Percentiles rank a stretch among this genome's conserved stretches.
Conservation (phyloP, 371 early-diverging fungal genomes). For the Zychaea mexicana region DNA sequence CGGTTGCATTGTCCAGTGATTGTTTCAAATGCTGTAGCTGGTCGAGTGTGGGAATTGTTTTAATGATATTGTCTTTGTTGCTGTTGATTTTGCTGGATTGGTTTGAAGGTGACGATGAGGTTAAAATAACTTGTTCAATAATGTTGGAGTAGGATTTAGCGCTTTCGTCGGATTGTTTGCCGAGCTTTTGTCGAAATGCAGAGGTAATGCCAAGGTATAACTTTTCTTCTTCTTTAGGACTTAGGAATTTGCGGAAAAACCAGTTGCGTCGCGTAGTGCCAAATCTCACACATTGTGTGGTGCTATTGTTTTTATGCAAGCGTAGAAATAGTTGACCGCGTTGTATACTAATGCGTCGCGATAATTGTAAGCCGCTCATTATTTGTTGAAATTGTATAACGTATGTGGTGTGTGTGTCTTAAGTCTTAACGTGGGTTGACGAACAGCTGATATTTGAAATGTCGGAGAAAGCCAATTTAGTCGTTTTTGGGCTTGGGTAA, state of each 20-base stretch:
- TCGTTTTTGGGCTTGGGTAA: too few species aligned
- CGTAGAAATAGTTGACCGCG: conserved; percentile 6
- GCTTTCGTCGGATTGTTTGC: conserved; percentile 29
- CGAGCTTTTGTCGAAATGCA: conserved; percentile 41
- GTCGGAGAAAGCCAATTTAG: too few species aligned
- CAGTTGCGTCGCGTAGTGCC: conserved; percentile 13
- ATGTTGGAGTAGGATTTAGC: conserved; percentile 37
- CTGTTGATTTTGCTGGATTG: neutral
- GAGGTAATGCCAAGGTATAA: conserved; percentile 42
- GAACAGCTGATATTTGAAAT: too few species aligned
- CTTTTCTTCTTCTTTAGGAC: conserved; percentile 44
- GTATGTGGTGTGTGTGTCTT: neutral
- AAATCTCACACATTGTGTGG: conserved; percentile 11
- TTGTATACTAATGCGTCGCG: conserved; percentile 5
- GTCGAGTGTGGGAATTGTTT: conserved; percentile 15
- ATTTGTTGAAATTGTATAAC: too few species aligned
- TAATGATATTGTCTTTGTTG: neutral
- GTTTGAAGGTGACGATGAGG: neutral
- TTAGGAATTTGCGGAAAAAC: conserved; percentile 39
- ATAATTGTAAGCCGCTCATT: neutral
- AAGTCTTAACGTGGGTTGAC: too few species aligned
- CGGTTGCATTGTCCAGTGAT: conserved; percentile 24
- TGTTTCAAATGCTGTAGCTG: conserved; percentile 24
- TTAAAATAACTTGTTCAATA: conserved; percentile 44
- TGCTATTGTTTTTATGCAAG: neutral